Evolutionary conservation across 148 eudicot species (phyloP), one percentile per base, ranked within the genome.

Genomic region (Dianthus caryophyllus): DNA sequence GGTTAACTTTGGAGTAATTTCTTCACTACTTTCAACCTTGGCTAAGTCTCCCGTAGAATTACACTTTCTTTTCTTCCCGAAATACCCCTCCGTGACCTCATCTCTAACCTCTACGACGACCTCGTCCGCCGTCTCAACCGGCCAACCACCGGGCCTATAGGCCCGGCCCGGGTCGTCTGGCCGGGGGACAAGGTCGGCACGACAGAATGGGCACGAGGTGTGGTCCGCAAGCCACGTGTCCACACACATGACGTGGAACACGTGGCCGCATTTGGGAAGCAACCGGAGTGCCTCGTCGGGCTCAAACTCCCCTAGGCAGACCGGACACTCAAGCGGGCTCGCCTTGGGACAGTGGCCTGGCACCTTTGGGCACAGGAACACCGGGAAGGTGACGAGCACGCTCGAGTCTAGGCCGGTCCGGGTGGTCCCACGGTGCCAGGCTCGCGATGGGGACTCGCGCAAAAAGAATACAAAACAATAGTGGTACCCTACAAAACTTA

Each of bases 21-120:
- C 10, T 13, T 41, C 44, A 41, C 3, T 33, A 33, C 44, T 41
- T 41, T 41, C 44, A 3, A 41, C 44, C 44, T 60, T 44, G 50
- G 79, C 38, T 69, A 84, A 77, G 59, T 83, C 82, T 6, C 87
- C 90, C 36, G 90, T 83, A 25, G 90, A 81, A 47, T 81, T 82
- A 18, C 87, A 85, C 64, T 83, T 67, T 2, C 72, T 69, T 41
- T 73, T 73, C 16, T 71, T 78, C 58, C 71, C 67, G 22, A 75
- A 49, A 17, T 49, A 22, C 68, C 54, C 81, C 27, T 58, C 53
- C 69, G 6, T 71, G 20, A 49, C 70, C 61, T 18, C 82, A 65
- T 1, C 86, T 78, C 21, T 49, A 17, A 31, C 62, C 48, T 11
- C 67, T 17, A 0, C 9, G 64, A 27, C 10, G 71, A 48, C 46